Conservation (phyloP, 768 basidiomycete species). For the Hygrophorus pudorinus region DNA sequence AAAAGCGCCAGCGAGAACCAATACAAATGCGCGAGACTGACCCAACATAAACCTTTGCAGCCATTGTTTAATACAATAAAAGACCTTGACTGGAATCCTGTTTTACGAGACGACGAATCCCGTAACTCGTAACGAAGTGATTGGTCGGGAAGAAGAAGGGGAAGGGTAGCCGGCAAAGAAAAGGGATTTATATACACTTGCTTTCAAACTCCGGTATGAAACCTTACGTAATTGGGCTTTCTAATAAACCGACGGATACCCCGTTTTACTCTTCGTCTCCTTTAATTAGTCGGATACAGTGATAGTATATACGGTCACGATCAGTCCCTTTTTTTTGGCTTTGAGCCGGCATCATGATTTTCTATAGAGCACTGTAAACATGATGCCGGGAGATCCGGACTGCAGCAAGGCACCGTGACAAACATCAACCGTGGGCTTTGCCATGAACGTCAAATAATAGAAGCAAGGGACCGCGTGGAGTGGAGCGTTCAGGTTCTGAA, state of each 20-base stretch:
- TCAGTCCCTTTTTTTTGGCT: too few relatives aligned
- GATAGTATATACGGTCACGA: too few relatives aligned
- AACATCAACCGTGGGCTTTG: too few relatives aligned
- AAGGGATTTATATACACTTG: slow-evolving; percentile 31
- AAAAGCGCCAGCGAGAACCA: slow-evolving; percentile 35
- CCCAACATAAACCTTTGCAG: slow-evolving; percentile 89
- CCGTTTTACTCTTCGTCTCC: too few relatives aligned
- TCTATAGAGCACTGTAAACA: too few relatives aligned
- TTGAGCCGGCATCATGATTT: too few relatives aligned
- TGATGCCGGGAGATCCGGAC: too few relatives aligned
- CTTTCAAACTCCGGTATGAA: slow-evolving; percentile 40
- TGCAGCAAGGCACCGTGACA: too few relatives aligned
- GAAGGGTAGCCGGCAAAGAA: slow-evolving; percentile 21
- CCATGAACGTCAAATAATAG: too few relatives aligned
- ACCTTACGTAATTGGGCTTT: not conserved
- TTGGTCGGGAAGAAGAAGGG: slow-evolving; percentile 40
- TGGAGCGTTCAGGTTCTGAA: too few relatives aligned
- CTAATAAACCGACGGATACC: not conserved
- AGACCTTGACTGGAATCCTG: slow-evolving; percentile 32
- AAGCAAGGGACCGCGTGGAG: too few relatives aligned
- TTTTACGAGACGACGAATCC: slow-evolving; percentile 48
- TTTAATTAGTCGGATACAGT: too few relatives aligned
- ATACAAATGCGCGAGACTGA: slow-evolving; percentile 63
- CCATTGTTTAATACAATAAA: slow-evolving; percentile 48
- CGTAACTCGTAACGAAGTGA: slow-evolving; percentile 40